Base-by-base conservation (phyloP, 805 yeast species). In the Lachancea waltii region DNA sequence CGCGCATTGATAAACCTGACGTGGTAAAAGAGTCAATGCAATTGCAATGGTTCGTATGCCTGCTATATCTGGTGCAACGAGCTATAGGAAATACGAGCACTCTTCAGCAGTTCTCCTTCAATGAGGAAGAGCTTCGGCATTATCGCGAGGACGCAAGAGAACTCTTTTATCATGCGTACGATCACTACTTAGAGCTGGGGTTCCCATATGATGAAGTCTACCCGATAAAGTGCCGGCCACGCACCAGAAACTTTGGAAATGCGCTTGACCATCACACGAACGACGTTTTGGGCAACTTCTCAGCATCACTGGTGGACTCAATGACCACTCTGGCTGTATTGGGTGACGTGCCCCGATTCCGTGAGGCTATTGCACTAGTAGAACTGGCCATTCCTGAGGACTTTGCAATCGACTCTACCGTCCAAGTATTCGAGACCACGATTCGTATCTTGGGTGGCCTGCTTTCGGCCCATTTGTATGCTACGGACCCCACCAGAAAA, bases 371-470 rank as follows among this genome's bases (percentile, higher is more conserved):
- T 5, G 53, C 58, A 0, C 51, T 71, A 16, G 63, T 76, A 7
- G 57, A 57, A 9, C 51, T 58, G 2, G 62, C 64, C 27, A 58
- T 66, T 7, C 45, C 46, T 6, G 25, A 27, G 14, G 39, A 25
- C n/a, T 85, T 85, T 53, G 69, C 75, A 27, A 68, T 75, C 27
- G 77, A 85, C 43, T 71, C 86, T 7, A 75, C 79, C 1, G 81
- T 89, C 0, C 97, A 89, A 53, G 94, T 89, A 1, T 89, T 89
- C 58, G 97, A 89, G 58, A 72, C 84, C 3, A 76, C 86, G 4
- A 89, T 90, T 13, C 63, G 97, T 27, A 74, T 85, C 1, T 54
- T 89, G 18, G 97, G 97, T 0, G 86, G 95, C 0, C 64, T 89
- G 21, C 53, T 89, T 16, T 79, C 90, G 2, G 76, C 85, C 0